A percentile compares a stretch with the other conserved stretches of the same genome.
Evolutionary conservation across 2,329 filamentous ascomycete species (phyloP).

Genomic region (Coniosporium tulheliwenetii): DNA sequence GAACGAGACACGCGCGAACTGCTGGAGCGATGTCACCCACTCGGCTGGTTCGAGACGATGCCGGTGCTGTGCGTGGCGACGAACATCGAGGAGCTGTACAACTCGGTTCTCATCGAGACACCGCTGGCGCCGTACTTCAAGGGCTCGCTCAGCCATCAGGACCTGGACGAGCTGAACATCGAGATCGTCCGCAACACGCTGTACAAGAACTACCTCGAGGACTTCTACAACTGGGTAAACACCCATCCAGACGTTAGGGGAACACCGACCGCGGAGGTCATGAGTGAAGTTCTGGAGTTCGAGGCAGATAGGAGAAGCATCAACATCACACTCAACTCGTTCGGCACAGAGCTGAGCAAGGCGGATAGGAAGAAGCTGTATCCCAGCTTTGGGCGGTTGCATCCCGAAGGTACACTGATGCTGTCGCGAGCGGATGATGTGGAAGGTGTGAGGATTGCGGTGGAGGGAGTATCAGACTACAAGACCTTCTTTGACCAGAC

Average conservation of each 20-base stretch:
- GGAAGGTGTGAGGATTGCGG: slow-evolving; percentile 82
- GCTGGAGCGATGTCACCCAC: slow-evolving; percentile 84
- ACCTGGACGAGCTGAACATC: slow-evolving; percentile 96
- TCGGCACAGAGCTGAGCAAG: slow-evolving; percentile 91
- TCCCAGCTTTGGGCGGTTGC: slow-evolving; percentile 76
- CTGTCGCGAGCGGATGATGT: slow-evolving; percentile 87
- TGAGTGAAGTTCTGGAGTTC: slow-evolving; percentile 91
- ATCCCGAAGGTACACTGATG: slow-evolving; percentile 91
- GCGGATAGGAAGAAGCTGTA: slow-evolving; percentile 91
- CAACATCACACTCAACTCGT: slow-evolving; percentile 98
- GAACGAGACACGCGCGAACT: slow-evolving; percentile 94
- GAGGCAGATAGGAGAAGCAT: slow-evolving; percentile 93
- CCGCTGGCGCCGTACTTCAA: slow-evolving; percentile 96
- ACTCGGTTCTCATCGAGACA: slow-evolving; percentile 92
- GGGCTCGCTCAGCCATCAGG: slow-evolving; percentile 85
- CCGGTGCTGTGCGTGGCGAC: slow-evolving; percentile 94
- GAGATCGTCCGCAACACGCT: slow-evolving; percentile 97
- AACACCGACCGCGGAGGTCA: slow-evolving; percentile 82
- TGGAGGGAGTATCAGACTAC: slow-evolving; percentile 87
- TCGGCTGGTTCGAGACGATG: slow-evolving; percentile 99
- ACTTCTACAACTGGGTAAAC: slow-evolving; percentile 92
- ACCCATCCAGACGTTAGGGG: slow-evolving; percentile 71
- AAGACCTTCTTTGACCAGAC: slow-evolving; percentile 91
- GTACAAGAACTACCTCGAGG: slow-evolving; percentile 98
- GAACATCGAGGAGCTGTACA: slow-evolving; percentile 98